Evolutionary conservation across 2,329 filamentous ascomycete species (phyloP).

Genomic region (Bipolaris cookei): DNA sequence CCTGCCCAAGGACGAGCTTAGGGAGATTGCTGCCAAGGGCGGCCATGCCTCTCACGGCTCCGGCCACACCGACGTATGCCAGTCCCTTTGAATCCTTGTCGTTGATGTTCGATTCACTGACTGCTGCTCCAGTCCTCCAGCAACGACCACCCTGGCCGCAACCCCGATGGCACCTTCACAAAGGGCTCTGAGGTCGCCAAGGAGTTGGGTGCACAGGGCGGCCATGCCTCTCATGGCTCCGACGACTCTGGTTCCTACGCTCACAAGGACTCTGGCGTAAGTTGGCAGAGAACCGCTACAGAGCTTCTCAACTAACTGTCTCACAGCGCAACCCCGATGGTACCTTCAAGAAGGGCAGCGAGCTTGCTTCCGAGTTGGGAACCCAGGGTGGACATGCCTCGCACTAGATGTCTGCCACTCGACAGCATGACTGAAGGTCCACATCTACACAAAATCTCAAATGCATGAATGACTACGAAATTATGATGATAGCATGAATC

Average conservation of each 20-base stretch:
- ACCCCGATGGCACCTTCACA: conserved; percentile 50
- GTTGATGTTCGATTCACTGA: background rate
- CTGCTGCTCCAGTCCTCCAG: background rate
- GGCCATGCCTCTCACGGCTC: conserved; percentile 51
- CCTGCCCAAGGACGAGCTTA: conserved; percentile 58
- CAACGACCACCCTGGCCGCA: conserved; percentile 31
- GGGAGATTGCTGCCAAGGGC: conserved; percentile 58
- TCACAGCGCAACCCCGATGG: conserved; percentile 53
- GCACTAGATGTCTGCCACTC: conserved; percentile 16
- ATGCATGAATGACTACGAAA: background rate
- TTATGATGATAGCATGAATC: background rate
- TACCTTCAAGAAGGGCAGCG: conserved; percentile 46
- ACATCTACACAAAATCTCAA: background rate
- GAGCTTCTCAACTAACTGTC: conserved; percentile 40
- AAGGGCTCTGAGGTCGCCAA: conserved; percentile 48
- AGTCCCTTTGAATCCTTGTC: background rate
- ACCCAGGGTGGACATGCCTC: conserved; percentile 40
- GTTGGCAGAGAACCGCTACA: conserved; percentile 34
- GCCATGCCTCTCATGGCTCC: conserved; percentile 40
- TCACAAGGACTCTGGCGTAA: conserved; percentile 28
- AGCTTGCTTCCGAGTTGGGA: conserved; percentile 47
- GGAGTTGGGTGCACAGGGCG: conserved; percentile 48
- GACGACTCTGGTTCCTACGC: conserved; percentile 10
- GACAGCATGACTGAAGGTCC: background rate
- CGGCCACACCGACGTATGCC: conserved; percentile 5